A percentile compares a stretch with the other conserved stretches of the same genome.
These are phyloP conservation scores for Protomyces inundatus DNA, from an alignment of 1,139 yeast species.

Conservation along the genomic window DNA sequence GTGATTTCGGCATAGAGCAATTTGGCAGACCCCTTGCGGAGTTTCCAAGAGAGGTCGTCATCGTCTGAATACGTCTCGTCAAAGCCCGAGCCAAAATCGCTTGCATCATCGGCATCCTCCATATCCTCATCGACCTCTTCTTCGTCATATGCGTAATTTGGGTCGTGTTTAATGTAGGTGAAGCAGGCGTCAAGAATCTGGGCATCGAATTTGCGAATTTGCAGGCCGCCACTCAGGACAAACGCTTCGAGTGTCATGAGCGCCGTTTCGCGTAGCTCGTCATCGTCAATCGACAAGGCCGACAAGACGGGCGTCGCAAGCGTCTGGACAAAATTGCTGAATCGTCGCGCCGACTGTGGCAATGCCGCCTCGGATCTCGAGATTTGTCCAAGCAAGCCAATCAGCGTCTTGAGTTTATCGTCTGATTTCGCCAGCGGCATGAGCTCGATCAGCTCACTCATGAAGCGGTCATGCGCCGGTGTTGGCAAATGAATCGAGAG, in stretches of 20 bases:
- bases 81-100: constrained; percentile 34
- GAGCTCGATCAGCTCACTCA: constrained; percentile 32
- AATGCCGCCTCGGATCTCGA: constrained; percentile 30
- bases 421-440: constrained; percentile 30
- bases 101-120: constrained; percentile 42
- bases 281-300: constrained; percentile 33
- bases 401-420: constrained; percentile 32
- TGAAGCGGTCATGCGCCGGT: constrained; percentile 36
- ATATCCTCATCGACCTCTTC: constrained; percentile 39
- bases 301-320: constrained; percentile 34
- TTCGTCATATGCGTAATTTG: constrained; percentile 44
- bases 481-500: constrained; percentile 43
- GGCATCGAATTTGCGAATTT: constrained; percentile 36
- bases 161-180: constrained; percentile 53
- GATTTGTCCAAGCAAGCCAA: constrained; percentile 34
- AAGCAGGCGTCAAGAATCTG: constrained; percentile 42
- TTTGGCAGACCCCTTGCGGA: constrained; percentile 54
- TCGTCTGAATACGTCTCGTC: constrained; percentile 47
- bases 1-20: constrained; percentile 45
- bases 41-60: constrained; percentile 66
- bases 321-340: constrained; percentile 33
- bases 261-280: constrained; percentile 39
- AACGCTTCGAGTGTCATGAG: constrained; percentile 37
- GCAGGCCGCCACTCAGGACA: constrained; percentile 33
- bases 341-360: constrained; percentile 36